Conservation (phyloP, 768 basidiomycete species). For the Hericium rajendrae region DNA sequence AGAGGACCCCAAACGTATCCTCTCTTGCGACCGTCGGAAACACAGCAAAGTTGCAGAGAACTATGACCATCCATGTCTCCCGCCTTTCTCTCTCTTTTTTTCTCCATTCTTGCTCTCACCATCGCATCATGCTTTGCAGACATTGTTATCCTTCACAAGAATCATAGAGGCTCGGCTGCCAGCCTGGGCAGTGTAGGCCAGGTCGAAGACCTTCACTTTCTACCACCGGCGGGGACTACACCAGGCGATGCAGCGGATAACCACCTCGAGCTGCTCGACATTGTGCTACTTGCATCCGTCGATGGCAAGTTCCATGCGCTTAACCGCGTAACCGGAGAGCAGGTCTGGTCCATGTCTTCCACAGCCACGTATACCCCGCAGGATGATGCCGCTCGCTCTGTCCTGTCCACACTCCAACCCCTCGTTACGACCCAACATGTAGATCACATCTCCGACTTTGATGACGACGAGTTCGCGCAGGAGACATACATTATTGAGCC, state of each 20-base stretch:
- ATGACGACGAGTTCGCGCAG: constrained; percentile 37
- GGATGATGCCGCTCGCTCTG: constrained; percentile 8
- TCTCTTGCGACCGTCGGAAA: no score
- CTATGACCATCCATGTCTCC: constrained; percentile 13
- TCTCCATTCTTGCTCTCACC: constrained; percentile 11
- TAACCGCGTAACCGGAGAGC: constrained; percentile 73
- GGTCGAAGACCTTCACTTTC: constrained; percentile 9
- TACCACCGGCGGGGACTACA: constrained; percentile 7
- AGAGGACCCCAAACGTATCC: no score
- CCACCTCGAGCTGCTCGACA: constrained; percentile 63
- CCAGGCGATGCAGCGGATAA: constrained; percentile 11
- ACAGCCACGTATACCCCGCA: constrained; percentile 29
- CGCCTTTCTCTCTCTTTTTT: constrained; percentile 3
- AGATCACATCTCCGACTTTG: constrained; percentile 47
- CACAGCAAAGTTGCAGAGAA: neutral
- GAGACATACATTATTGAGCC: constrained; percentile 94
- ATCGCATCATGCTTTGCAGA: constrained; percentile 19
- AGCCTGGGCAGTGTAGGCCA: neutral
- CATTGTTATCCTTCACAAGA: constrained; percentile 15
- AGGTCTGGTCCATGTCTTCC: constrained; percentile 83
- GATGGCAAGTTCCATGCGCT: constrained; percentile 94
- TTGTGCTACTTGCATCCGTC: constrained; percentile 84
- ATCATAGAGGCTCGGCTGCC: constrained; percentile 8
- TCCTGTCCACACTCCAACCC: constrained; percentile 51
- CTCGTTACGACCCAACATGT: constrained; percentile 66